phyloP scores from a whole-genome alignment of 208 protist genomes.

The Kentomonas sorsogonicus region DNA sequence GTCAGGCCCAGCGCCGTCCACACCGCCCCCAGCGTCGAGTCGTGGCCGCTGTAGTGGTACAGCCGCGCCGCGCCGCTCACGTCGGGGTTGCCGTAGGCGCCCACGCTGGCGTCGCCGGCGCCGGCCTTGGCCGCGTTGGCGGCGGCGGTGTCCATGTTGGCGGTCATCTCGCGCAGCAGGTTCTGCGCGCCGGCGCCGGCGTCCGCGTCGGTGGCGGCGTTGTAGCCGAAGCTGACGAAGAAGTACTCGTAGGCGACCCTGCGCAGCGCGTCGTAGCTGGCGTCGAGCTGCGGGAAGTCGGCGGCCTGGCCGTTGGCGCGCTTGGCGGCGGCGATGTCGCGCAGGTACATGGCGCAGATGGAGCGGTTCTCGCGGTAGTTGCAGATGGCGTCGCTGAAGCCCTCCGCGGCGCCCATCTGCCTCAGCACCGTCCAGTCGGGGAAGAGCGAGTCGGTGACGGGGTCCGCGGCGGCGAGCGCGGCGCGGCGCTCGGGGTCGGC shows the following conservation, averaged over 20 bases:
- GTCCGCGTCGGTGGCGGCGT: constrained; percentile 31
- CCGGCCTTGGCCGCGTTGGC: too few relatives aligned
- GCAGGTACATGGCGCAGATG: constrained; percentile 37
- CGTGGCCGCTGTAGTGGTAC: constrained; percentile 71
- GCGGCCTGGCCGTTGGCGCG: constrained; percentile 22
- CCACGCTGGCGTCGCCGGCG: too few relatives aligned
- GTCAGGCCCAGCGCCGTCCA: constrained; percentile 37
- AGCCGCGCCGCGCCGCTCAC: constrained; percentile 25
- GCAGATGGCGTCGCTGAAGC: constrained; percentile 30
- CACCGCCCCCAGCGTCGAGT: constrained; percentile 54
- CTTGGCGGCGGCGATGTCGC: constrained; percentile 52
- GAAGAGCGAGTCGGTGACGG: constrained; percentile 17
- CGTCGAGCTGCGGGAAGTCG: constrained; percentile 18
- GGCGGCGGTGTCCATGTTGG: constrained; percentile 31
- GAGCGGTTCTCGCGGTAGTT: constrained; percentile 13
- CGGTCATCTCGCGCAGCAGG: constrained; percentile 31
- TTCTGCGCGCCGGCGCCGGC: constrained; percentile 47
- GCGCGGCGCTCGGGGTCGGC: constrained; percentile 24
- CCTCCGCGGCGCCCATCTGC: constrained; percentile 24
- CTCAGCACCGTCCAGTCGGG: constrained; percentile 12
- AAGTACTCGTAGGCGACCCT: constrained; percentile 19
- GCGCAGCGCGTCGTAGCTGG: constrained; percentile 30
- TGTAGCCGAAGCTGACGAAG: constrained; percentile 33
- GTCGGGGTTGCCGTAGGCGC: too few relatives aligned
- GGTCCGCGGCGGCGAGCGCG: background rate